These are phyloP conservation scores for Strobilomyces confusus DNA, from an alignment of 768 basidiomycete species.

Conservation along the genomic window DNA sequence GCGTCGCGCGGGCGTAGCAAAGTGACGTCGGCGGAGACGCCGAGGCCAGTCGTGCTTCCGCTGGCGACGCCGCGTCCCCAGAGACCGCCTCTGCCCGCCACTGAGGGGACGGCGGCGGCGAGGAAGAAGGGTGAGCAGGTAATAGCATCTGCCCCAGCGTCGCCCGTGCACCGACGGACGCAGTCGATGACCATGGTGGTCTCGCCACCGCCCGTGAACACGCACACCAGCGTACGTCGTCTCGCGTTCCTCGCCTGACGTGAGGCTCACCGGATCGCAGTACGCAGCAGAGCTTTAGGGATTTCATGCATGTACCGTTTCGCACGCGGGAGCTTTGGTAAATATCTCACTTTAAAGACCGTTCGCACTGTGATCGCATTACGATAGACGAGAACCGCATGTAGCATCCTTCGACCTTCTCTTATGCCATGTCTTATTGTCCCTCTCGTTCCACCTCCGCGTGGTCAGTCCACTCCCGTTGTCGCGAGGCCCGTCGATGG, in stretches of 20 bases:
- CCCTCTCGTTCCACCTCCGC: neutral
- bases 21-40: neutral
- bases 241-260: neutral
- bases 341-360: neutral
- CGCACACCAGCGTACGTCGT: conserved; percentile 15
- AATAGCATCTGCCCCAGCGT: conserved; percentile 1
- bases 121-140: neutral
- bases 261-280: conserved; percentile 9
- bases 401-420: conserved; percentile 17
- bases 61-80: neutral
- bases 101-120: neutral
- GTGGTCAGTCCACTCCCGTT: neutral
- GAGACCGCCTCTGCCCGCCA: neutral
- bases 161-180: conserved; percentile 24
- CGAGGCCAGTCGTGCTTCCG: neutral
- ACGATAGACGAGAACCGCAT: conserved; percentile 7
- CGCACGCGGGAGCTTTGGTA: conserved; percentile 4
- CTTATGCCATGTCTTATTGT: conserved; percentile 5
- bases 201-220: conserved; percentile 12
- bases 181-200: conserved; percentile 26
- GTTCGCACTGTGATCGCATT: neutral
- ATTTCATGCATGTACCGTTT: neutral
- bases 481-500: neutral
- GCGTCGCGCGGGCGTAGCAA: conserved; percentile 8
- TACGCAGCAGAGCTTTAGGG: conserved; percentile 25